phyloP scores from a whole-genome alignment of 2,329 filamentous ascomycete genomes.

The Metarhizium rileyi region DNA sequence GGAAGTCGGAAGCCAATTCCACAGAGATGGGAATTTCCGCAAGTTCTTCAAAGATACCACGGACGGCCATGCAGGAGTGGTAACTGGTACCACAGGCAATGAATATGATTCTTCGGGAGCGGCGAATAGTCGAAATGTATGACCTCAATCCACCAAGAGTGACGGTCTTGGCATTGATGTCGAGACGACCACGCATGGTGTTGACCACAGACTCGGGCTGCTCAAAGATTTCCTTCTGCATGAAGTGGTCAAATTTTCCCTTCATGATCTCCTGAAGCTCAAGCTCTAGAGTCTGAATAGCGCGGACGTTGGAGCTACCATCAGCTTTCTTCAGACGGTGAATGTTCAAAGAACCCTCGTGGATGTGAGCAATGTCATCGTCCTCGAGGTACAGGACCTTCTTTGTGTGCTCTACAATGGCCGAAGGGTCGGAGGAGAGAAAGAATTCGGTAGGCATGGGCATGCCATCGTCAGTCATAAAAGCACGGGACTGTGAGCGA shows the following conservation, averaged over 20 bases:
- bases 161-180: constrained; percentile 86
- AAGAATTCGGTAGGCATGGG: constrained; percentile 99
- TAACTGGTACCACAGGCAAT: constrained; percentile 98
- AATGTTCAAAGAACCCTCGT: constrained; percentile 98
- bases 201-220: constrained; percentile 99
- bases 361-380: constrained; percentile 98
- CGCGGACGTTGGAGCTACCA: constrained; percentile 91
- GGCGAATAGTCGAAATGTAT: constrained; percentile 92
- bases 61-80: constrained; percentile 99
- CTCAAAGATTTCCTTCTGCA: constrained; percentile 99
- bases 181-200: constrained; percentile 98
- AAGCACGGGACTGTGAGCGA: constrained; percentile 95
- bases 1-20: constrained; percentile 94
- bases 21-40: constrained; percentile 97
- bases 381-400: constrained; percentile 99
- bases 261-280: constrained; percentile 99
- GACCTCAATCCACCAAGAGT: constrained; percentile 92
- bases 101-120: constrained; percentile 96
- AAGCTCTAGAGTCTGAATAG: constrained; percentile 96
- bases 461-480: constrained; percentile 96
- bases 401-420: constrained; percentile 99
- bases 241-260: constrained; percentile 99
- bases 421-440: constrained; percentile 95
- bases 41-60: constrained; percentile 94
- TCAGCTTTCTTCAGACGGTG: constrained; percentile 96